Percentiles rank a stretch among this genome's conserved stretches.
Evolutionary conservation across 1,284 basidiomycete species (phyloP).

Genomic region (Puccinia coronata): DNA sequence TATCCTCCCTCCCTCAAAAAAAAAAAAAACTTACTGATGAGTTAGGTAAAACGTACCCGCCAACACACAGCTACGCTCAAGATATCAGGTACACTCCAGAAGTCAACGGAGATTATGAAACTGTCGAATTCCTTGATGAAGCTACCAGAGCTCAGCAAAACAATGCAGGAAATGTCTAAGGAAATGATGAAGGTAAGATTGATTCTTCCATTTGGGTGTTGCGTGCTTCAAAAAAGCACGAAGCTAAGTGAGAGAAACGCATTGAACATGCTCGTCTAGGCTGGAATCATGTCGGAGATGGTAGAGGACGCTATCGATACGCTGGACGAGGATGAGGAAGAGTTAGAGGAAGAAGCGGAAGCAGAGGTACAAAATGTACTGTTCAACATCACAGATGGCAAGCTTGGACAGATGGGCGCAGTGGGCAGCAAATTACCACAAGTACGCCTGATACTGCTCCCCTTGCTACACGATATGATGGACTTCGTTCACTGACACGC

Average conservation of each 20-base stretch:
- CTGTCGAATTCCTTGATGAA: conserved; percentile 87
- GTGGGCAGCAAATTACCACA: conserved; percentile 77
- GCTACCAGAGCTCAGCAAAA: conserved; percentile 84
- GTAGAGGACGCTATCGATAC: conserved; percentile 61
- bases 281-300: conserved; percentile 62
- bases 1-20: background rate
- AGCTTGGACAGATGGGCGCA: conserved; percentile 77
- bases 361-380: conserved; percentile 96
- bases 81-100: conserved; percentile 93
- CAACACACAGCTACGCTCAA: conserved; percentile 95
- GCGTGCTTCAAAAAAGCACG: background rate
- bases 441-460: too few species aligned
- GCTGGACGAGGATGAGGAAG: conserved; percentile 65
- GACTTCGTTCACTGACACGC: too few species aligned
- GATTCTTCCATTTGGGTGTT: too few species aligned
- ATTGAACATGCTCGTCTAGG: conserved; percentile 52
- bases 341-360: conserved; percentile 95
- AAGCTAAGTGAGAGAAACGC: conserved; percentile 47
- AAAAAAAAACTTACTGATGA: too few species aligned
- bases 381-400: conserved; percentile 93
- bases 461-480: too few species aligned
- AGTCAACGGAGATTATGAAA: conserved; percentile 99
- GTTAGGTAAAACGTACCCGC: background rate
- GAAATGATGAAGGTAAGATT: conserved; percentile 90
- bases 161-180: conserved; percentile 97